phyloP scores from a whole-genome alignment of 2,329 filamentous ascomycete genomes.

The Penicillium fuscoglaucum region DNA sequence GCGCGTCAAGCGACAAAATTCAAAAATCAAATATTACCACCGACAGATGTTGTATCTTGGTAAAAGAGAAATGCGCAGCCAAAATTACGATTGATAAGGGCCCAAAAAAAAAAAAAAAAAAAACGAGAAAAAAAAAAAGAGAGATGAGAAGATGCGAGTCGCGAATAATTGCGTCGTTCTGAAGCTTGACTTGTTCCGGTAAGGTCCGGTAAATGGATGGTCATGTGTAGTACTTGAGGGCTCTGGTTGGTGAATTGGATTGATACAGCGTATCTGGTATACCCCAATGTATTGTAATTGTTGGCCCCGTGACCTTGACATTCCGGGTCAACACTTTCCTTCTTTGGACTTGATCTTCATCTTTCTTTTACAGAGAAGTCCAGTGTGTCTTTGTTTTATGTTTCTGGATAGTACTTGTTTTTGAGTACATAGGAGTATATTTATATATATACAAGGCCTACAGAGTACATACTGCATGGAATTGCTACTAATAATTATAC shows the following conservation, averaged over 20 bases:
- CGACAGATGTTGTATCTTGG: neutral
- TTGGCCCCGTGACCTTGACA: constrained; percentile 23
- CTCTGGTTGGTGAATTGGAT: constrained; percentile 10
- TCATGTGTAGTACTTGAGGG: constrained; percentile 4
- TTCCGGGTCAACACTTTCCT: neutral
- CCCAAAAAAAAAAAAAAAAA: constrained; percentile 4
- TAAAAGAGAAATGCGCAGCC: neutral
- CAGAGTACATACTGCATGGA: neutral
- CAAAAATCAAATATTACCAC: constrained; percentile 20
- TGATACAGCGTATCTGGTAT: neutral
- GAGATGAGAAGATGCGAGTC: constrained; percentile 22
- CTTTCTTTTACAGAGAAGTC: neutral
- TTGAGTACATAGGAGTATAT: no score
- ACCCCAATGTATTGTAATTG: constrained; percentile 13
- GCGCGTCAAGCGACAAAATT: constrained; percentile 36
- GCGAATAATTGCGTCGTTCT: constrained; percentile 21
- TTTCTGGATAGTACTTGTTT: neutral
- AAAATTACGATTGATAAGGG: constrained; percentile 1
- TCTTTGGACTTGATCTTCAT: neutral
- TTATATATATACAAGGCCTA: neutral
- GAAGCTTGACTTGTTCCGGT: constrained; percentile 26
- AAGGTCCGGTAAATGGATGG: constrained; percentile 20
- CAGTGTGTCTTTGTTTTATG: neutral
- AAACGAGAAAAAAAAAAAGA: constrained; percentile 23
- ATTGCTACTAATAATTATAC: neutral